Base-by-base conservation (phyloP, 352 stramenopile genomes). In the Globisporangium echinulatum region DNA sequence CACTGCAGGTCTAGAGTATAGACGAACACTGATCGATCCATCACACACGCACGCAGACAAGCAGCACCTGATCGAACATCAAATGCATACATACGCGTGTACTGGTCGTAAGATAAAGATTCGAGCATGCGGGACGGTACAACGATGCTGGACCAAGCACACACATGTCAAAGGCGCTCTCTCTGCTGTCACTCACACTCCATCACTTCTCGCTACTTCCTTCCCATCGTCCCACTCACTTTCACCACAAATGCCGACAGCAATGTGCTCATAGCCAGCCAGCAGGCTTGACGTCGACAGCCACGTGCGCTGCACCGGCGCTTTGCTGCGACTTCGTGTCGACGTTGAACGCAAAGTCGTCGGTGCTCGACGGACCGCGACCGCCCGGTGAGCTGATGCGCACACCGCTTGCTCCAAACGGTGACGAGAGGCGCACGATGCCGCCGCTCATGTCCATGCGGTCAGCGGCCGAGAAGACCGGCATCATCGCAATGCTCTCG, bases 301-400 rank as follows among this genome's bases (percentile, higher is more conserved):
- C 15, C 19, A 44, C 52, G 33, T 58, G 33, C 5, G 36, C 40
- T 11, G 42, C 40, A 3, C 17, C 39, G 10, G 14, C 39, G 15
- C 55, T 33, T 33, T 46, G 55, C 15, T 60, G 43, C 14, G 54
- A 52, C 3, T 8, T 54, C 46, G 46, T 17, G 55, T 49, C 39
- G 19, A 46, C 58, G 40, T 33, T 52, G 59, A 64, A 64, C 52
- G 58, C 59, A 14, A 60, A 60, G 59, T 60, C 54, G 19, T 47
- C 46, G 13, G 38, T 39, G 7, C 19, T 59, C 38, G 58, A 53
- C 5, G 8, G 19, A 47, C 19, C 38, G 17, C 53, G 19, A 11
- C 37, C 10, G 2, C 19, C 38, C 8, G 59, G 59, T 1, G 59
- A 64, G 25, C 59, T 64, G 47, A 64, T 64, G 40, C 59, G 59